Percentiles rank a stretch among this genome's conserved stretches.
phyloP scores from a whole-genome alignment of 2,329 filamentous ascomycete genomes.

The Fusarium domesticum region DNA sequence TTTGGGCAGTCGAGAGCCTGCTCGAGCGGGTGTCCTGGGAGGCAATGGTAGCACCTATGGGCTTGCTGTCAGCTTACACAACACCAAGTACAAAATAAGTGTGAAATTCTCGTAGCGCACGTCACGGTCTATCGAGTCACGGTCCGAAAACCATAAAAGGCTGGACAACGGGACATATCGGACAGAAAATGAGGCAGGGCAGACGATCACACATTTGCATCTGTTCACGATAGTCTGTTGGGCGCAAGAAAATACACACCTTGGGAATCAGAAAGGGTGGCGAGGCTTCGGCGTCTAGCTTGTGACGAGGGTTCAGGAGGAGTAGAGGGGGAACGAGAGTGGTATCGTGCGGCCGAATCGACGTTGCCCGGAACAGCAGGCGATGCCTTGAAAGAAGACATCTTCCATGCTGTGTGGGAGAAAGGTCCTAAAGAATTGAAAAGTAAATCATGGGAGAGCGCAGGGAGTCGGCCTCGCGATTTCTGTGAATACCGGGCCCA shows the following conservation, averaged over 20 bases:
- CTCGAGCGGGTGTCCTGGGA: constrained; percentile 25
- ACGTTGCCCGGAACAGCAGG: constrained; percentile 27
- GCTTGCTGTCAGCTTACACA: constrained; percentile 28
- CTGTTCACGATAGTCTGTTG: neutral
- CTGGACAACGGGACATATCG: constrained; percentile 8
- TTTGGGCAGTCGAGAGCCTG: constrained; percentile 28
- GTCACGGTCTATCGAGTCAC: neutral
- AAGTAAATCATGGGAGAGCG: constrained; percentile 17
- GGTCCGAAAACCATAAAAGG: neutral
- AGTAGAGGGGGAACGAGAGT: constrained; percentile 26
- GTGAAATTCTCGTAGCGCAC: neutral
- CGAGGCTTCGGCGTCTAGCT: constrained; percentile 22
- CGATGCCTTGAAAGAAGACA: constrained; percentile 32
- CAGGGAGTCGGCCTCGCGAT: constrained; percentile 28
- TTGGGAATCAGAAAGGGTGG: constrained; percentile 30
- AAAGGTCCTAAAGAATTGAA: constrained; percentile 21
- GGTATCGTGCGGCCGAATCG: constrained; percentile 26
- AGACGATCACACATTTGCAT: neutral
- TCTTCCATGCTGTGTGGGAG: constrained; percentile 37
- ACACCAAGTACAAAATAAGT: neutral
- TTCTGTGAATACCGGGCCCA: constrained; percentile 22
- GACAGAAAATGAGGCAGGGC: neutral
- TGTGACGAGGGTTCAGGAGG: constrained; percentile 23
- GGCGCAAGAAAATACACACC: constrained; percentile 23
- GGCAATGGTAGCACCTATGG: constrained; percentile 21